These are phyloP conservation scores for Trichoderma koningiopsis DNA, from an alignment of 2,329 filamentous ascomycete species.

Conservation along the genomic window DNA sequence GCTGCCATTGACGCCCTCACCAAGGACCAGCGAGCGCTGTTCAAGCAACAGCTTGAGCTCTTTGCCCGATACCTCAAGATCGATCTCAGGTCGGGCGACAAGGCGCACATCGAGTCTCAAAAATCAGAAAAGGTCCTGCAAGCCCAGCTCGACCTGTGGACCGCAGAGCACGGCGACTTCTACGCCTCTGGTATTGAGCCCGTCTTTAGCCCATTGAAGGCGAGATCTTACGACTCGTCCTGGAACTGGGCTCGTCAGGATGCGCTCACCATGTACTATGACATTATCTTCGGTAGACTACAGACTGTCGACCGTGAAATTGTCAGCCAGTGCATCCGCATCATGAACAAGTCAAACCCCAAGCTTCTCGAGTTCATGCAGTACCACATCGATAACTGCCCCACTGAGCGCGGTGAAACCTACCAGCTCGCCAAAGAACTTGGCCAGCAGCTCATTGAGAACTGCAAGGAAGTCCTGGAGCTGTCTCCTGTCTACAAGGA, in stretches of 20 bases:
- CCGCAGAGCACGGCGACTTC: slow-evolving; percentile 91
- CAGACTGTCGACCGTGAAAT: slow-evolving; percentile 95
- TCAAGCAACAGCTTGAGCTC: slow-evolving; percentile 97
- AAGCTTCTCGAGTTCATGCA: slow-evolving; percentile 98
- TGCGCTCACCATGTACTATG: slow-evolving; percentile 97
- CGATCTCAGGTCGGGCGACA: slow-evolving; percentile 94
- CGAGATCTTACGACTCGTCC: slow-evolving; percentile 93
- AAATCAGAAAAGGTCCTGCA: slow-evolving; percentile 87
- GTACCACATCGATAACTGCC: slow-evolving; percentile 99
- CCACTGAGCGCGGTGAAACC: slow-evolving; percentile 92
- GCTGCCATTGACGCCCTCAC: slow-evolving; percentile 95
- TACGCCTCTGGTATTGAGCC: slow-evolving; percentile 95
- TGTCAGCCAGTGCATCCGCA: slow-evolving; percentile 95
- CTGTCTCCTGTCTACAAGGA: slow-evolving; percentile 93
- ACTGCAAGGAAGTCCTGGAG: slow-evolving; percentile 90
- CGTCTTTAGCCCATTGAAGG: slow-evolving; percentile 90
- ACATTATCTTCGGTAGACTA: slow-evolving; percentile 95
- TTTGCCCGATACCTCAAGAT: slow-evolving; percentile 96
- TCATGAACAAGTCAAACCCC: slow-evolving; percentile 99
- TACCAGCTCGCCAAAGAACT: slow-evolving; percentile 98
- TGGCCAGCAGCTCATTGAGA: slow-evolving; percentile 90
- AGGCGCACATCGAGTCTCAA: slow-evolving; percentile 81
- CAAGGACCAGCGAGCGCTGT: slow-evolving; percentile 91
- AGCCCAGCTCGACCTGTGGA: slow-evolving; percentile 92
- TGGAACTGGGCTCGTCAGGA: slow-evolving; percentile 99